Percentiles rank a stretch among this genome's conserved stretches.
Evolutionary conservation across 345 rosid species (phyloP).

Genomic region (Pseudoturritis turrita): DNA sequence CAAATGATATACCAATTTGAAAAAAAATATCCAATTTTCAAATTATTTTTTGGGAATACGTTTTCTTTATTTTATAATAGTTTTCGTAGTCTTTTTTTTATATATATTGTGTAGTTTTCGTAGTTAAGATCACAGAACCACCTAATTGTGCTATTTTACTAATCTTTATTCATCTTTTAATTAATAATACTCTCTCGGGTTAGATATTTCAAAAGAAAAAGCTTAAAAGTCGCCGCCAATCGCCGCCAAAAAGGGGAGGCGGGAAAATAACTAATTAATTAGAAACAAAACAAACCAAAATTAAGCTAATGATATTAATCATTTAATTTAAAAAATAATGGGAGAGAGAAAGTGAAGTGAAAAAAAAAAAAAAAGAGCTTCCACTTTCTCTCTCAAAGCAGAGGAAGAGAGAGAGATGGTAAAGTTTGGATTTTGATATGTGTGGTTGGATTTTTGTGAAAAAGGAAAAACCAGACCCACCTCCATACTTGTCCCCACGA

Average conservation of each 20-base stretch:
- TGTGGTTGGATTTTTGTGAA: slow-evolving; percentile 37
- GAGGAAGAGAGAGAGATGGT: slow-evolving; percentile 17
- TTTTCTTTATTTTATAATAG: not conserved
- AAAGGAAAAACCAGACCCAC: slow-evolving; percentile 33
- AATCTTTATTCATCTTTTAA: too few species aligned
- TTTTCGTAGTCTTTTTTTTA: too few species aligned
- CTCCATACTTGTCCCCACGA: slow-evolving; percentile 17
- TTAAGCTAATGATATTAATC: not conserved
- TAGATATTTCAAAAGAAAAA: not conserved
- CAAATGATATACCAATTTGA: not conserved
- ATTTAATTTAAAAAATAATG: too few species aligned
- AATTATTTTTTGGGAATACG: not conserved
- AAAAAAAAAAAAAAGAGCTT: not conserved
- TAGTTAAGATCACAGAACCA: not conserved
- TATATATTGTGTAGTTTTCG: not conserved
- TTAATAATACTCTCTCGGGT: not conserved
- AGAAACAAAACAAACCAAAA: not conserved
- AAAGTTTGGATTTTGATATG: slow-evolving; percentile 22
- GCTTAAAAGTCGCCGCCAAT: not conserved
- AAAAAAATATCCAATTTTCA: not conserved
- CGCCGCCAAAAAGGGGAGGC: not conserved
- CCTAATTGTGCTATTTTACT: too few species aligned
- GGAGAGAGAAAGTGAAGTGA: slow-evolving; percentile 5
- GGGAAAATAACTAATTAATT: not conserved
- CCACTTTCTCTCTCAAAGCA: slow-evolving; percentile 11